phyloP scores from a whole-genome alignment of 345 rosid genomes.

The Eucalyptus sideroxylon region DNA sequence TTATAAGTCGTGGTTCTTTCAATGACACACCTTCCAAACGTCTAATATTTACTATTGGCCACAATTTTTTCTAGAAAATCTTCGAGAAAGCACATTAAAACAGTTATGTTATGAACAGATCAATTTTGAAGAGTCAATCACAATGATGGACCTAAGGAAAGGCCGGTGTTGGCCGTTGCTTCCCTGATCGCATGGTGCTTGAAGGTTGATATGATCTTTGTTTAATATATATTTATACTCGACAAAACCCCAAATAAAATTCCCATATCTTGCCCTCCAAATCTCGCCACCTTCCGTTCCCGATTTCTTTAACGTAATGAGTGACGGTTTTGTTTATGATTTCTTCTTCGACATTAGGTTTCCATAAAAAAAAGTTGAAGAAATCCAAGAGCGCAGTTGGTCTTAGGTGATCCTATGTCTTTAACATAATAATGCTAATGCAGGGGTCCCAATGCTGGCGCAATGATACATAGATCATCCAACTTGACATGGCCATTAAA shows the following conservation, averaged over 20 bases:
- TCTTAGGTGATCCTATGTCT: neutral
- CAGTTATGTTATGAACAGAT: neutral
- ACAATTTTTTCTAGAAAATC: neutral
- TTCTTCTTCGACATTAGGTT: neutral
- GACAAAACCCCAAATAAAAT: no score
- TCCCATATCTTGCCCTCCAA: neutral
- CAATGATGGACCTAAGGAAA: neutral
- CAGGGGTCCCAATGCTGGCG: neutral
- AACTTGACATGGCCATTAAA: neutral
- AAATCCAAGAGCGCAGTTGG: neutral
- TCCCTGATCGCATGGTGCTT: neutral
- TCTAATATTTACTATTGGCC: neutral
- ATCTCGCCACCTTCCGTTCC: neutral
- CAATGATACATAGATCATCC: neutral
- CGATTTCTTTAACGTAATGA: neutral
- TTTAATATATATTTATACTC: neutral
- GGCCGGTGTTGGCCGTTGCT: neutral
- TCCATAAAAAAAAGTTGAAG: neutral
- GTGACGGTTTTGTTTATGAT: neutral
- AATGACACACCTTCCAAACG: neutral
- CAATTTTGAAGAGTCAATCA: neutral
- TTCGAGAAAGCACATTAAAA: neutral
- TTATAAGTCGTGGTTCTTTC: neutral
- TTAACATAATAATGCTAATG: neutral
- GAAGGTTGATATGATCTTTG: neutral